These are phyloP conservation scores for Exobasidium cylindrosporum DNA, from an alignment of 1,284 basidiomycete species.

Conservation along the genomic window DNA sequence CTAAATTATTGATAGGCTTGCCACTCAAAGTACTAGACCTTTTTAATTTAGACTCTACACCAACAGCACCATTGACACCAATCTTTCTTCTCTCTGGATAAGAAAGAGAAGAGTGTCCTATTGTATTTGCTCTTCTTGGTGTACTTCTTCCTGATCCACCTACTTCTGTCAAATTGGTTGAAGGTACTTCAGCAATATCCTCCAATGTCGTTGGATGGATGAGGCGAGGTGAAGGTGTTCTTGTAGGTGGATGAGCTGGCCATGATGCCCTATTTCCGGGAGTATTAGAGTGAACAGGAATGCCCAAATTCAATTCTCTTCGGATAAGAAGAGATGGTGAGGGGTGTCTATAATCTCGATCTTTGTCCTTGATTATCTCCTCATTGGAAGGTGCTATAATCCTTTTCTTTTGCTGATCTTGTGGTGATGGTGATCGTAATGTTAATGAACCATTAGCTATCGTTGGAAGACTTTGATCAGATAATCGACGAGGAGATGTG, in stretches of 20 bases:
- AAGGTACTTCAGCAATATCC: background rate
- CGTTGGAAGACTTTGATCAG: background rate
- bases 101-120: background rate
- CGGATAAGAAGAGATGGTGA: conserved; percentile 9
- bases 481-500: background rate
- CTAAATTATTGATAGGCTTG: background rate
- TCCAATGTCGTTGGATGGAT: background rate
- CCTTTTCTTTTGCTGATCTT: background rate
- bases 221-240: background rate
- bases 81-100: background rate
- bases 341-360: background rate
- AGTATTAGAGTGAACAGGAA: conserved; percentile 5
- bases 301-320: conserved; percentile 10
- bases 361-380: background rate
- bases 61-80: no score
- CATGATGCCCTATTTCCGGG: background rate
- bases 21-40: background rate
- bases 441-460: background rate
- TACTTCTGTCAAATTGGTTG: background rate
- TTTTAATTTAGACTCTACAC: background rate
- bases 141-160: background rate
- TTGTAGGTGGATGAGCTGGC: background rate
- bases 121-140: background rate
- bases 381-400: background rate
- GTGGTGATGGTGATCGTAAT: background rate